Base-by-base conservation (phyloP, 2,329 filamentous ascomycete species). In the Graphilbum sp. region DNA sequence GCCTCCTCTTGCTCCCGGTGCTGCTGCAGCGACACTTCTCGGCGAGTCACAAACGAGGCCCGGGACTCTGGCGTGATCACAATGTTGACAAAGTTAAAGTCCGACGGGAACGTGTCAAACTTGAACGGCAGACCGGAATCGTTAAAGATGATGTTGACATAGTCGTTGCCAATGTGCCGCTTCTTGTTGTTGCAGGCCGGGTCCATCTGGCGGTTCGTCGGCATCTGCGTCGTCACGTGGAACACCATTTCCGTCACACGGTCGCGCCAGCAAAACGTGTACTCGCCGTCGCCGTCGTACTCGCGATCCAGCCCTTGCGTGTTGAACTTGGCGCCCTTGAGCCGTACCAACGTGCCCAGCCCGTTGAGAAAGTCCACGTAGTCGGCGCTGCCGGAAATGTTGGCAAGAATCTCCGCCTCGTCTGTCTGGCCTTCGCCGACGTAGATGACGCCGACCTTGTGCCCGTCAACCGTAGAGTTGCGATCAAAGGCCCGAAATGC, bases 81-180 rank as follows among this genome's bases (percentile, higher is more conserved):
- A 50, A 98, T 96, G 54, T 95, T 86, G 53, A 98, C 86, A 52
- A 83, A 94, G 53, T 95, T 96, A 65, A 98, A 94, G 41, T 88
- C 81, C 0, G 86, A 92, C 1, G 85, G 85, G 49, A 98, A 93
- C 0, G 84, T 94, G 53, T 94, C 75, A 53, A 94, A 93, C 38
- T 72, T 70, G 61, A 94, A 96, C 0, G 82, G 79, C 35, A 78
- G 57, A n/a, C 90, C 88, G 2, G 87, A 95, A 51, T 93, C 85
- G 55, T 98, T 98, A 67, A 92, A 98, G 41, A 98, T 79, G 48
- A 98, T 93, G 54, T 94, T 96, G 53, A 98, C 90, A 55, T 84
- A 93, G 56, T 96, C 90, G 52, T 98, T 98, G 41, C 90, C 90
- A 43, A 96, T 90, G 52, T 96, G 92, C 3, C 77, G 71, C 59